These are phyloP conservation scores for Blastomyces emzantsi DNA, from an alignment of 2,329 filamentous ascomycete genomes.

Conservation along the genomic window DNA sequence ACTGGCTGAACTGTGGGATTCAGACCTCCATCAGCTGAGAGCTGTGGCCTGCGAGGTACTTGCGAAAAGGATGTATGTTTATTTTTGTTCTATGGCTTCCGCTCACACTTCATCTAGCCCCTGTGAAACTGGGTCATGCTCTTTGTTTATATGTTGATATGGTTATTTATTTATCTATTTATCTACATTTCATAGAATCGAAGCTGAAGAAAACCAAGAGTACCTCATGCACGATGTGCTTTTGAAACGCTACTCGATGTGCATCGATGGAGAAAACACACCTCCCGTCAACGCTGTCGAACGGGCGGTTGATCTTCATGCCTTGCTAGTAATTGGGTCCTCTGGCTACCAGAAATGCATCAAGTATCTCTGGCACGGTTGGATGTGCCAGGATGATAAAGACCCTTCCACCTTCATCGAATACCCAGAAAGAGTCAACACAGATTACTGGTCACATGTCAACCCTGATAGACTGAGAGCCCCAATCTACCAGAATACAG, in stretches of 20 bases:
- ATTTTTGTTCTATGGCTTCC: background rate
- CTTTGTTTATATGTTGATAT: no score
- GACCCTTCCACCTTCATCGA: constrained; percentile 84
- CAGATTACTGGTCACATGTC: constrained; percentile 68
- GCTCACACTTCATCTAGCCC: background rate
- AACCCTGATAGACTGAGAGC: constrained; percentile 92
- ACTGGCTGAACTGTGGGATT: constrained; percentile 78
- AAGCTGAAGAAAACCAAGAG: constrained; percentile 66
- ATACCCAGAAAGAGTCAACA: constrained; percentile 73
- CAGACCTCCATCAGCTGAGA: constrained; percentile 69
- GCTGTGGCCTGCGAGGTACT: constrained; percentile 83
- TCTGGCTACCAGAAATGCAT: constrained; percentile 97
- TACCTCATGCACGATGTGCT: constrained; percentile 75
- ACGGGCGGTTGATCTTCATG: constrained; percentile 86
- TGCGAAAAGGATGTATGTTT: constrained; percentile 58
- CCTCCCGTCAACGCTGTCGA: constrained; percentile 81
- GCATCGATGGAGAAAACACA: constrained; percentile 62
- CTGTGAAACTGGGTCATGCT: no score
- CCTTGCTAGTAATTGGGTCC: constrained; percentile 76
- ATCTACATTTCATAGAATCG: constrained; percentile 51
- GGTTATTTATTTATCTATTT: background rate
- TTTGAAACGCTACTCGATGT: constrained; percentile 78
- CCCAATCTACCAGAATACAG: constrained; percentile 83
- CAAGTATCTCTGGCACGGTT: constrained; percentile 84
- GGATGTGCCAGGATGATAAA: constrained; percentile 91